Conservation (phyloP, 2,329 filamentous ascomycete species). For the Colletotrichum plurivorum region DNA sequence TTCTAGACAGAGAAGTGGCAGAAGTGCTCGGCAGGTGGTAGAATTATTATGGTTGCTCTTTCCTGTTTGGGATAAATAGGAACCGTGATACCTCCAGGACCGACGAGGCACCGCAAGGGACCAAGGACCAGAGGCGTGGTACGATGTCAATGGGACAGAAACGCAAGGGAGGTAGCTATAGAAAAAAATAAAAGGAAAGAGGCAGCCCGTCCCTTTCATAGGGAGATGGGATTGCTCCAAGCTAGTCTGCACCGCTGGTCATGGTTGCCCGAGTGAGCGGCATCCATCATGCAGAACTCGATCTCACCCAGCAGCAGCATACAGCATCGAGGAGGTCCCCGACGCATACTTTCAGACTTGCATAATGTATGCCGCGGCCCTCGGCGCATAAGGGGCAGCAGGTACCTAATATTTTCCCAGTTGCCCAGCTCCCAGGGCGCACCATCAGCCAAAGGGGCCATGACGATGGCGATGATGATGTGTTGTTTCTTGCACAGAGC, state of each 20-base stretch:
- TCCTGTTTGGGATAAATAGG: background rate
- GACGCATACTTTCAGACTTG: constrained; percentile 15
- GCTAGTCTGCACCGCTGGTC: background rate
- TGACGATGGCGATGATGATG: constrained; percentile 19
- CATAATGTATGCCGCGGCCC: constrained; percentile 20
- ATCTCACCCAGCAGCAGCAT: constrained; percentile 5
- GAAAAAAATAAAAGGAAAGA: background rate
- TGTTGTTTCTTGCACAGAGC: constrained; percentile 7
- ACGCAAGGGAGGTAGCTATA: background rate
- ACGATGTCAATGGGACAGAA: background rate
- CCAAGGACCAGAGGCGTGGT: too few species aligned
- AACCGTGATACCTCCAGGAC: too few species aligned
- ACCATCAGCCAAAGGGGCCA: constrained; percentile 20
- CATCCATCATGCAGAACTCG: constrained; percentile 2
- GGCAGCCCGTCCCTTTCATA: constrained; percentile 6
- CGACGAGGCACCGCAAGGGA: too few species aligned
- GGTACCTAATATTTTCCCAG: background rate
- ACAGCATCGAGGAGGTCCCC: background rate
- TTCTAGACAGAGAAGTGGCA: background rate
- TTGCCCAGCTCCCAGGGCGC: background rate
- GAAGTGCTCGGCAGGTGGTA: background rate
- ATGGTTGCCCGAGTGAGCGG: background rate
- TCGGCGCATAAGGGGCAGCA: background rate
- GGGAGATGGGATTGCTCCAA: constrained; percentile 1
- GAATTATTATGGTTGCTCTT: background rate